A percentile compares a stretch with the other conserved stretches of the same genome.
Conservation (phyloP, 2,329 filamentous ascomycete species). For the Pestalotiopsis sp. region DNA sequence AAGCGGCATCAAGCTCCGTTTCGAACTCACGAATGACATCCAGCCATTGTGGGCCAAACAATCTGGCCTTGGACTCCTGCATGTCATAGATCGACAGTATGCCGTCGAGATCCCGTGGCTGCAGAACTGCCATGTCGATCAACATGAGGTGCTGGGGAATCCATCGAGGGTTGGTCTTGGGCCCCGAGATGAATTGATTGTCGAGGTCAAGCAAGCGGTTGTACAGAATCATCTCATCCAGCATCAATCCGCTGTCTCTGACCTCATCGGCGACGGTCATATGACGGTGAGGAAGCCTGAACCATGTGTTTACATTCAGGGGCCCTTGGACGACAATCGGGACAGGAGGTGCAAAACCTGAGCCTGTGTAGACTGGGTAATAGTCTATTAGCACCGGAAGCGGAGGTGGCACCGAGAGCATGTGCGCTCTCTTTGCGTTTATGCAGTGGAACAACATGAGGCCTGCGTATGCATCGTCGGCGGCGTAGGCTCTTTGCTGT, state of each 20-base stretch:
- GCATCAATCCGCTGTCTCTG: background rate
- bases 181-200: no score
- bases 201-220: no score
- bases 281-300: background rate
- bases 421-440: conserved; percentile 25
- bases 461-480: conserved; percentile 27
- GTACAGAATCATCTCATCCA: background rate
- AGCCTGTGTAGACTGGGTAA: conserved; percentile 13
- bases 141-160: no score
- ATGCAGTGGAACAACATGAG: conserved; percentile 31
- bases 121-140: no score
- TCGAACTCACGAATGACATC: background rate
- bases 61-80: no score
- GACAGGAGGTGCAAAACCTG: background rate
- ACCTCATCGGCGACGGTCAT: background rate
- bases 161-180: no score
- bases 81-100: no score
- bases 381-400: conserved; percentile 22
- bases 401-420: conserved; percentile 19
- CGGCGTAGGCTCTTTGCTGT: conserved; percentile 23
- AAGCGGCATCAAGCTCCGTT: background rate
- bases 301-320: background rate
- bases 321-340: background rate
- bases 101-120: no score
- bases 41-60: no score